Conservation (phyloP, 768 basidiomycete genomes). For the Dendrothele bispora region DNA sequence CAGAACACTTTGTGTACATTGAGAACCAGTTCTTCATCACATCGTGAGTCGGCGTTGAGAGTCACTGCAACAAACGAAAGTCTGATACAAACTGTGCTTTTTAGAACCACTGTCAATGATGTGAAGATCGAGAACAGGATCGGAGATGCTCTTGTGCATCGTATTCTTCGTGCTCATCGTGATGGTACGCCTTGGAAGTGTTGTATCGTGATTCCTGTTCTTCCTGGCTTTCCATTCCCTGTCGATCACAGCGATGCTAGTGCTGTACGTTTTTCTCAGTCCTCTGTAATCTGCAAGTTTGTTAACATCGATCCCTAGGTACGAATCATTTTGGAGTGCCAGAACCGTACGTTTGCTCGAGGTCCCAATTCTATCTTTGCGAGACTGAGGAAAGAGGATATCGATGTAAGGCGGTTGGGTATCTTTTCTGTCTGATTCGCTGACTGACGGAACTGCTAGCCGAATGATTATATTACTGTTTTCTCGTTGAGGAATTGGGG, state of each 20-base stretch:
- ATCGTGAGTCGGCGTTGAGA: constrained; percentile 50
- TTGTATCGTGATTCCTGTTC: constrained; percentile 86
- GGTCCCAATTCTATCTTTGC: constrained; percentile 92
- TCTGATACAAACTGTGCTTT: not conserved
- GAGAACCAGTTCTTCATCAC: constrained; percentile 94
- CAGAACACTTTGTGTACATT: constrained; percentile 98
- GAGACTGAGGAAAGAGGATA: constrained; percentile 80
- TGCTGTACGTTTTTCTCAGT: constrained; percentile 54
- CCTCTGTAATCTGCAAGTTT: not conserved
- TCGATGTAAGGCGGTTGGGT: constrained; percentile 60
- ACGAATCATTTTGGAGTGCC: constrained; percentile 93
- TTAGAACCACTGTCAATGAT: constrained; percentile 81
- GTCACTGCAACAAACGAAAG: not conserved
- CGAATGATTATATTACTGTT: constrained; percentile 87
- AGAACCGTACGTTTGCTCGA: constrained; percentile 84
- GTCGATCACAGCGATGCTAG: constrained; percentile 93
- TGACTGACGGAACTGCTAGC: constrained; percentile 45
- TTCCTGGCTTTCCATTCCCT: constrained; percentile 93
- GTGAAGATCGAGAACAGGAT: constrained; percentile 89
- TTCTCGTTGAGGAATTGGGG: constrained; percentile 94
- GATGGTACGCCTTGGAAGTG: constrained; percentile 87
- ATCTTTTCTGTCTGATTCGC: constrained; percentile 3
- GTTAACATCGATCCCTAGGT: constrained; percentile 46
- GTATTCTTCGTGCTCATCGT: constrained; percentile 85
- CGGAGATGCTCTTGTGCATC: constrained; percentile 88